Evolutionary conservation across 768 basidiomycete species (phyloP), one percentile per base, ranked within the genome.

Genomic region (Tricholoma hemisulphureum): DNA sequence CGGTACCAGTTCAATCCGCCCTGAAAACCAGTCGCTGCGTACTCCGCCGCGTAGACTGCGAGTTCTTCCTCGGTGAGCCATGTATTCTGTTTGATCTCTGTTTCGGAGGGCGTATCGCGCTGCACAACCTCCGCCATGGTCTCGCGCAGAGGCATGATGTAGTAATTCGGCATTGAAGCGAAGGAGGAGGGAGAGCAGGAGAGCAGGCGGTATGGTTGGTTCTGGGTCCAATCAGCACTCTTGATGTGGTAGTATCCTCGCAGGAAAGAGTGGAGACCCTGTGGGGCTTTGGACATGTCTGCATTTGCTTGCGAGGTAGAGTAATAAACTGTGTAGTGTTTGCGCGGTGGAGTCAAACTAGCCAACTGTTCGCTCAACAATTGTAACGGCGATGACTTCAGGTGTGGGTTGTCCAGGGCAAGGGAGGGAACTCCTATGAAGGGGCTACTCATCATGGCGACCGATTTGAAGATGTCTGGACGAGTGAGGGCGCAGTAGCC

Each of bases 1-100:
- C 85, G 77, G 63, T 87, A 87, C 58, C 77, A 70, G 61, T 87
- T 84, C 53, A 87, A 67, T 24, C 82, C 84, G n/a, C 84, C 85
- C 63, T 86, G 85, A 57, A 87, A 87, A 1, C 86, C 84, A 1
- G 81, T 83, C 39, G 77, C 72, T 0, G 63, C 60, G 57, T 78
- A 88, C 60, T 80, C 79, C 20, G 73, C 61, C 2, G 78, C 75
- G 62, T 84, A 86, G 10, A 83, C 76, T 0, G 57, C 67, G 11
- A 84, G 75, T 49, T 82, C 82, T 1, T 71, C 75, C 9, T 81
- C 78, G 4, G 77, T 57, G 8, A 86, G 69, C 85, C 85, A 87
- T 9, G 54, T 39, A 35, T 72, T 71, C 9, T 43, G 32, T 9
- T 58, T 48, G 6, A 73, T 61, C 51, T 74, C 70, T 23, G 59